Evolutionary conservation across 2,329 filamentous ascomycete species (phyloP).

Genomic region (Clarireedia hainanense): DNA sequence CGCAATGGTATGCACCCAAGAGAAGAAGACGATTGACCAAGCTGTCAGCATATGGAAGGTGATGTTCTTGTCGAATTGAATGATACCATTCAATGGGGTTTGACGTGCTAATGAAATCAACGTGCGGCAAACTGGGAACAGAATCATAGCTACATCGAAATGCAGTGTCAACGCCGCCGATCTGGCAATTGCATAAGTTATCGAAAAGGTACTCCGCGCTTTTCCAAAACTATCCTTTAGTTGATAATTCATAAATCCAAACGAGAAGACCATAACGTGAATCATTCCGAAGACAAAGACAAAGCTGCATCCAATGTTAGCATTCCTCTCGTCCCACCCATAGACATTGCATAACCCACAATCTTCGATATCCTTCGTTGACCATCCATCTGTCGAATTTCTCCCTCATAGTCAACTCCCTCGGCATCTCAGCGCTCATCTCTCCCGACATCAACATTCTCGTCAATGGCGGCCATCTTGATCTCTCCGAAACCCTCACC

Average conservation of each 20-base stretch:
- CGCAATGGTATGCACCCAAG: conserved; percentile 77
- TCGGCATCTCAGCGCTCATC: conserved; percentile 67
- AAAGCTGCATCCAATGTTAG: conserved; percentile 46
- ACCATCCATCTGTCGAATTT: conserved; percentile 84
- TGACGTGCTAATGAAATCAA: conserved; percentile 74
- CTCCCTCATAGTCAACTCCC: conserved; percentile 59
- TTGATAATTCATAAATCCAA: conserved; percentile 73
- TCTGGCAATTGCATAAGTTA: conserved; percentile 70
- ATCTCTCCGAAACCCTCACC: conserved; percentile 55
- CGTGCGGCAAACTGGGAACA: conserved; percentile 77
- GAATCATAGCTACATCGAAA: conserved; percentile 70
- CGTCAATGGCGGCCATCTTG: conserved; percentile 75
- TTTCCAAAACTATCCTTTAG: conserved; percentile 66
- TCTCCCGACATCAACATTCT: conserved; percentile 77
- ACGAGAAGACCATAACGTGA: conserved; percentile 70
- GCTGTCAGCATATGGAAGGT: conserved; percentile 79
- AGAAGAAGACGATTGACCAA: conserved; percentile 85
- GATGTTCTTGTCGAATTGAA: conserved; percentile 86
- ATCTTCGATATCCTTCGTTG: conserved; percentile 74
- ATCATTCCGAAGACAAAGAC: conserved; percentile 67
- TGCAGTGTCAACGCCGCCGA: conserved; percentile 70
- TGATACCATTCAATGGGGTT: conserved; percentile 76
- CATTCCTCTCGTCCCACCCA: not conserved
- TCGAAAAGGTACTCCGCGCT: conserved; percentile 61
- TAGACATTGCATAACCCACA: conserved; percentile 45